Percentiles rank a stretch among this genome's conserved stretches.
Conservation (phyloP, 768 basidiomycete species). For the Pisolithus marmoratus region DNA sequence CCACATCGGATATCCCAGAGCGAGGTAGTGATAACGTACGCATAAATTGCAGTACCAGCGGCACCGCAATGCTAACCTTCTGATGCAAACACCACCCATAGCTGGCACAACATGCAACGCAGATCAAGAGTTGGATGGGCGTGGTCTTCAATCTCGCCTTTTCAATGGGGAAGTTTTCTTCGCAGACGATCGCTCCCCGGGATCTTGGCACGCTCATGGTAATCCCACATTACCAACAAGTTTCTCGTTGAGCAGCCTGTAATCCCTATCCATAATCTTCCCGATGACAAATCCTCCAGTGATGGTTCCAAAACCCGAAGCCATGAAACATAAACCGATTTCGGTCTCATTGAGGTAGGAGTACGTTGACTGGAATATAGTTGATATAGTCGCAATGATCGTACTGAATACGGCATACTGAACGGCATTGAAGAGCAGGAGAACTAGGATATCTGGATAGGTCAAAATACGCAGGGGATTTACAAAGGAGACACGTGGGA, state of each 20-base stretch:
- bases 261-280: constrained; percentile 62
- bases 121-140: constrained; percentile 38
- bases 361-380: constrained; percentile 47
- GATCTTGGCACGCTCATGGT: constrained; percentile 17
- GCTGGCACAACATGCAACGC: constrained; percentile 36
- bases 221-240: constrained; percentile 8
- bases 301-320: constrained; percentile 67
- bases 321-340: constrained; percentile 73
- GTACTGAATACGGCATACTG: constrained; percentile 48
- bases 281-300: constrained; percentile 57
- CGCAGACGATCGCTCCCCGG: constrained; percentile 19
- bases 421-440: constrained; percentile 50
- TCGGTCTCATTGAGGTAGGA: constrained; percentile 41
- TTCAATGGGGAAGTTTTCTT: constrained; percentile 54
- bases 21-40: background rate
- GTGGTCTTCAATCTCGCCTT: constrained; percentile 46
- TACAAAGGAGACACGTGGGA: constrained; percentile 19
- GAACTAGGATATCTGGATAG: constrained; percentile 32
- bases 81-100: constrained; percentile 60
- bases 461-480: constrained; percentile 36
- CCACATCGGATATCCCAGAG: background rate
- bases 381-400: constrained; percentile 40
- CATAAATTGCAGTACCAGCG: constrained; percentile 44
- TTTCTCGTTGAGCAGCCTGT: constrained; percentile 33
- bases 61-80: constrained; percentile 44